Conservation (phyloP, 768 basidiomycete genomes). For the Hypsizygus marmoreus region DNA sequence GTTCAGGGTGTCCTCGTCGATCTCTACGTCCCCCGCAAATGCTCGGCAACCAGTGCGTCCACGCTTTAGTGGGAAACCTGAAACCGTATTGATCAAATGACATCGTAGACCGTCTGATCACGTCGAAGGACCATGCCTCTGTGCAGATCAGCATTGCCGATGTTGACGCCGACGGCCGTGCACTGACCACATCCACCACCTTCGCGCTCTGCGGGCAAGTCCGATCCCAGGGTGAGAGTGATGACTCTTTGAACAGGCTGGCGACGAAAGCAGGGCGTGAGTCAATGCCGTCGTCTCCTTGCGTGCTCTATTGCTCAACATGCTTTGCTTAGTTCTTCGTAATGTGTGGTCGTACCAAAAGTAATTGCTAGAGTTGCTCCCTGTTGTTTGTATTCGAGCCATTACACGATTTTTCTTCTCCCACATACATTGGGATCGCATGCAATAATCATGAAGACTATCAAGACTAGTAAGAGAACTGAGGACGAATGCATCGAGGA, state of each 20-base stretch:
- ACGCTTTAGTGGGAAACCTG: neutral
- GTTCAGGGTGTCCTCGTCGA: slow-evolving; percentile 94
- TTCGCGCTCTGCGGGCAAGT: slow-evolving; percentile 96
- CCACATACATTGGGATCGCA: too few relatives aligned
- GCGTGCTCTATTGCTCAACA: too few relatives aligned
- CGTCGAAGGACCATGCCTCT: slow-evolving; percentile 98
- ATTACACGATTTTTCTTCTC: slow-evolving; percentile 9
- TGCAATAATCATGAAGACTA: too few relatives aligned
- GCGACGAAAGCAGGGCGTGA: slow-evolving; percentile 93
- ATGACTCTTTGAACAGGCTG: slow-evolving; percentile 95
- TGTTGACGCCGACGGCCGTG: slow-evolving; percentile 88
- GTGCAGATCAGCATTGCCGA: slow-evolving; percentile 96
- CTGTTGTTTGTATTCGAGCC: slow-evolving; percentile 14
- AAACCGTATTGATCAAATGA: slow-evolving; percentile 5
- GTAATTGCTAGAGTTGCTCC: slow-evolving; percentile 45
- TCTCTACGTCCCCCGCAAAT: slow-evolving; percentile 99
- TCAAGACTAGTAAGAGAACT: too few relatives aligned
- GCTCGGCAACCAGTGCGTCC: slow-evolving; percentile 91
- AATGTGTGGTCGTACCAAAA: slow-evolving; percentile 97
- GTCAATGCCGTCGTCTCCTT: too few relatives aligned
- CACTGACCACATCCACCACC: slow-evolving; percentile 77
- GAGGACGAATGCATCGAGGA: too few relatives aligned
- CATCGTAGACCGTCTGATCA: slow-evolving; percentile 89
- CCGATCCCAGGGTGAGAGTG: slow-evolving; percentile 92
- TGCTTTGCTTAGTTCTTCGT: slow-evolving; percentile 95